Percentiles rank a stretch among this genome's conserved stretches.
These are phyloP conservation scores for Fusarium solani-melongenae DNA, from an alignment of 2,329 filamentous ascomycete species.

Conservation along the genomic window DNA sequence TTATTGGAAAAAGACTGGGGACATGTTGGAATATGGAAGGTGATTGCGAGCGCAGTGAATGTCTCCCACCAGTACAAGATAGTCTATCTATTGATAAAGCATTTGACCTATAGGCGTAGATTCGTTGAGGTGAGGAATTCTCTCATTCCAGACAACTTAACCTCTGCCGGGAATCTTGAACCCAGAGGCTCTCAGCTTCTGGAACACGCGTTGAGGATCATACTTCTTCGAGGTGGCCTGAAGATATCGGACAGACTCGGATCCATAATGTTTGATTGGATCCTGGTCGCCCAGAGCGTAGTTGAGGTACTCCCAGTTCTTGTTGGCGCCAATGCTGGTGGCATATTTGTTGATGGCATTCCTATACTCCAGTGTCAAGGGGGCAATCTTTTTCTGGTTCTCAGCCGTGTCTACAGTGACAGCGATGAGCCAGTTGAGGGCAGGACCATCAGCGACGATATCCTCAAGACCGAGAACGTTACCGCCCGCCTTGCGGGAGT, in stretches of 20 bases:
- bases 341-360: slow-evolving; percentile 42
- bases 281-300: slow-evolving; percentile 55
- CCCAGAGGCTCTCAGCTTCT: neutral
- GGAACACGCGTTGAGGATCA: slow-evolving; percentile 33
- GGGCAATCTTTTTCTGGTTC: slow-evolving; percentile 47
- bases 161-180: neutral
- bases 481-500: slow-evolving; percentile 40
- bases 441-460: slow-evolving; percentile 50
- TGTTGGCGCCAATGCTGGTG: slow-evolving; percentile 42
- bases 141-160: neutral
- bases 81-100: neutral
- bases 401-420: slow-evolving; percentile 54
- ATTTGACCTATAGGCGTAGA: neutral
- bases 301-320: slow-evolving; percentile 56
- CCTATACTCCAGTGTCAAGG: slow-evolving; percentile 41
- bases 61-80: neutral
- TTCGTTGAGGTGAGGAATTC: neutral
- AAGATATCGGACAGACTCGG: slow-evolving; percentile 48
- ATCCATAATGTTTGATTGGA: slow-evolving; percentile 52
- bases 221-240: slow-evolving; percentile 46
- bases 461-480: slow-evolving; percentile 49
- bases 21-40: neutral
- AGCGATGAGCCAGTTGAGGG: slow-evolving; percentile 50
- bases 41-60: neutral
- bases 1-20: neutral